These are phyloP conservation scores for Cornus suecica DNA, from an alignment of 148 eudicot species.

Conservation along the genomic window DNA sequence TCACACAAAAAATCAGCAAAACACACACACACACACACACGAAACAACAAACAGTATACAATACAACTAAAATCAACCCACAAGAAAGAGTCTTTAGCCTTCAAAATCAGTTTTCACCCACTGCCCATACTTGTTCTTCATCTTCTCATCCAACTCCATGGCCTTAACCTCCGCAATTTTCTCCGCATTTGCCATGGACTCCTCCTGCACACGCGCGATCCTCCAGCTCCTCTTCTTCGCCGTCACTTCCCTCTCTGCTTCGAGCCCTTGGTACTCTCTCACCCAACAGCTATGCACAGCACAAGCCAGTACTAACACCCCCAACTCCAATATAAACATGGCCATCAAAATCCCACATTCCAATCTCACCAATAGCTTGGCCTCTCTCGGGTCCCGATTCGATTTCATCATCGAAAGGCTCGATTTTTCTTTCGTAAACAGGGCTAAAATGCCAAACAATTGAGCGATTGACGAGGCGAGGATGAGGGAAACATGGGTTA, in stretches of 20 bases:
- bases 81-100: slow-evolving; percentile 5
- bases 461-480: slow-evolving; percentile 47
- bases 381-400: slow-evolving; percentile 55
- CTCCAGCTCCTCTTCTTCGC: slow-evolving; percentile 36
- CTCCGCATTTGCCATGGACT: slow-evolving; percentile 37
- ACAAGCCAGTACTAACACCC: slow-evolving; percentile 44
- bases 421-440: slow-evolving; percentile 51
- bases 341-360: slow-evolving; percentile 70
- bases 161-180: slow-evolving; percentile 36
- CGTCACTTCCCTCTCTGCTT: slow-evolving; percentile 38
- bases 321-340: slow-evolving; percentile 55
- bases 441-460: slow-evolving; percentile 39
- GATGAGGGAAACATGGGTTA: slow-evolving; percentile 53
- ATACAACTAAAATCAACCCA: too few relatives aligned
- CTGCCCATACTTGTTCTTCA: slow-evolving; percentile 44
- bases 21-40: neutral
- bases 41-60: neutral
- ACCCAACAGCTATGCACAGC: slow-evolving; percentile 57
- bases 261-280: slow-evolving; percentile 52
- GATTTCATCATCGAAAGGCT: slow-evolving; percentile 53
- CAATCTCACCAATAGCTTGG: slow-evolving; percentile 58
- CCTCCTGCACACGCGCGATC: slow-evolving; percentile 42
- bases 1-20: too few relatives aligned
- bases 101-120: slow-evolving; percentile 34
- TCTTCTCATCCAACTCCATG: slow-evolving; percentile 42